These are phyloP conservation scores for Acacia crassicarpa DNA, from an alignment of 306 rosid species.

Conservation along the genomic window DNA sequence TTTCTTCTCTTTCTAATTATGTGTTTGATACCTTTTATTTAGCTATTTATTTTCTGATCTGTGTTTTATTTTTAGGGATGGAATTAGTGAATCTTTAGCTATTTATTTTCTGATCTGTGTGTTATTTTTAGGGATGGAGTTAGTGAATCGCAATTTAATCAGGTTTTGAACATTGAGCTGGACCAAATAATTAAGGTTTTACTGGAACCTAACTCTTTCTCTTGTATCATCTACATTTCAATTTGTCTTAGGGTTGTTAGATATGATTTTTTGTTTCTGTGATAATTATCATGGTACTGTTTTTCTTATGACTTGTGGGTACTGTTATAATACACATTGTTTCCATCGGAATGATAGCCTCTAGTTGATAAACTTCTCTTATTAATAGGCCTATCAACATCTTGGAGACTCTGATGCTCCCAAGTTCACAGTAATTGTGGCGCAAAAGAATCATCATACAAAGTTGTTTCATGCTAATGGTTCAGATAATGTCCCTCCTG, in stretches of 20 bases:
- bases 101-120: constrained; percentile 26
- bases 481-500: constrained; percentile 84
- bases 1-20: constrained; percentile 1
- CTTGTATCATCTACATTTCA: not conserved
- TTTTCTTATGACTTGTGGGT: not conserved
- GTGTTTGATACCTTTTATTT: constrained; percentile 15
- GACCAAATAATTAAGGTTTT: constrained; percentile 83
- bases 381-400: constrained; percentile 76
- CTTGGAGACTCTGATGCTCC: constrained; percentile 71
- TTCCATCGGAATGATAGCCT: not conserved
- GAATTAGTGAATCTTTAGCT: constrained; percentile 70
- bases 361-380: constrained; percentile 28
- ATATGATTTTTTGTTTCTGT: not conserved
- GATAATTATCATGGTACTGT: not conserved
- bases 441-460: constrained; percentile 86
- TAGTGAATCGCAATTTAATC: constrained; percentile 85
- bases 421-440: constrained; percentile 79
- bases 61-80: constrained; percentile 64
- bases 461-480: constrained; percentile 64
- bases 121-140: constrained; percentile 80
- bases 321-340: not conserved
- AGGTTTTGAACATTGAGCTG: constrained; percentile 84
- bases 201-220: constrained; percentile 28
- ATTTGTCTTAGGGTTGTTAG: not conserved
- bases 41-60: constrained; percentile 24